phyloP scores from a whole-genome alignment of 108 stramenopile genomes.

The Fistulifera pelliculosa region DNA sequence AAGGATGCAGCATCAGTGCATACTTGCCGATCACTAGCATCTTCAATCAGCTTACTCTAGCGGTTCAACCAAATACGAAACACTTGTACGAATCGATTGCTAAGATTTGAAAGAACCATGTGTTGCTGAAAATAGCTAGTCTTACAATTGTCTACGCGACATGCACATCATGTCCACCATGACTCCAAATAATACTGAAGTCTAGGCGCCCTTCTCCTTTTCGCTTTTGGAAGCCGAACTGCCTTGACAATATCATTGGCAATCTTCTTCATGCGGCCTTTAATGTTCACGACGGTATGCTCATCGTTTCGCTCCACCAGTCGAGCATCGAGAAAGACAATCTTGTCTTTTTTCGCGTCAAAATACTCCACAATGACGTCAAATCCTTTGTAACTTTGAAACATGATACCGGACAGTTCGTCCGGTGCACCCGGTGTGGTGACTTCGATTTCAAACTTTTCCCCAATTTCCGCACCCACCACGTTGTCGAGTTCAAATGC shows the following conservation, averaged over 20 bases:
- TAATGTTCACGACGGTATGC: constrained; percentile 49
- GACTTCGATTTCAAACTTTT: constrained; percentile 61
- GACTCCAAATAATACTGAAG: background rate
- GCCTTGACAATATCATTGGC: constrained; percentile 42
- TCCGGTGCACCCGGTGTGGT: constrained; percentile 58
- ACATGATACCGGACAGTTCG: constrained; percentile 43
- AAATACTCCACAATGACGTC: constrained; percentile 48
- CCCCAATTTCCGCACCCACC: constrained; percentile 40
- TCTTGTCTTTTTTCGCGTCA: constrained; percentile 42
- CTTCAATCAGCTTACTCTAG: too few relatives aligned
- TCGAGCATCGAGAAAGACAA: constrained; percentile 41
- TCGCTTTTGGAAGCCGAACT: constrained; percentile 61
- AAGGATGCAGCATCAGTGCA: too few relatives aligned
- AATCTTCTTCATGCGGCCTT: constrained; percentile 64
- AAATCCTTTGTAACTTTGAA: constrained; percentile 69
- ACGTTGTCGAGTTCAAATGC: constrained; percentile 28
- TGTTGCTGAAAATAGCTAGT: too few relatives aligned
- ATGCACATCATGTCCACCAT: too few relatives aligned
- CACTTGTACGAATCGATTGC: too few relatives aligned
- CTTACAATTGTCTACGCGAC: too few relatives aligned
- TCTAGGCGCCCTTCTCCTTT: constrained; percentile 47
- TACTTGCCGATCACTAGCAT: too few relatives aligned
- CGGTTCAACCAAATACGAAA: too few relatives aligned
- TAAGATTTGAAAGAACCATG: too few relatives aligned
- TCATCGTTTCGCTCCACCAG: constrained; percentile 47